Percentiles rank a stretch among this genome's conserved stretches.
These are phyloP conservation scores for Cladosporium phlei DNA, from an alignment of 2,329 filamentous ascomycete genomes.

Conservation along the genomic window DNA sequence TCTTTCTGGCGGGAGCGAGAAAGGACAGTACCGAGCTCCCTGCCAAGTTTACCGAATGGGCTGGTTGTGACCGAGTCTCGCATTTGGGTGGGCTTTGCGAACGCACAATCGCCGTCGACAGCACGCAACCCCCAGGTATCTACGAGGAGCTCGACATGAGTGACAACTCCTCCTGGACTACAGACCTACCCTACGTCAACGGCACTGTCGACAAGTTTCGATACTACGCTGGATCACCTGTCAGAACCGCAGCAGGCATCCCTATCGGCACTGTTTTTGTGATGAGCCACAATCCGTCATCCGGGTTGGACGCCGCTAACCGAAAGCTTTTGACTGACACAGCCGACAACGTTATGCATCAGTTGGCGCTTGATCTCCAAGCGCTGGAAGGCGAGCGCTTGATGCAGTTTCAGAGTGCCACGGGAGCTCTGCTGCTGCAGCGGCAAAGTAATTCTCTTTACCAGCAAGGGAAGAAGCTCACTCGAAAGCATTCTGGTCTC, in stretches of 20 bases:
- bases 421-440: not conserved
- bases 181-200: not conserved
- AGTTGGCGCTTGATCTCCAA: constrained; percentile 2
- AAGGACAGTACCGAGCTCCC: not conserved
- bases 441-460: not conserved
- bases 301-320: not conserved
- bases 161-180: not conserved
- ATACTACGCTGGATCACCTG: not conserved
- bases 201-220: not conserved
- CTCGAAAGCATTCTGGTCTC: not conserved
- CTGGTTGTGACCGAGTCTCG: constrained; percentile 9
- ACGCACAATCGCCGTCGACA: constrained; percentile 1
- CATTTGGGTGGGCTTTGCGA: constrained; percentile 13
- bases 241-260: not conserved
- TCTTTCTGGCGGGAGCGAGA: not conserved
- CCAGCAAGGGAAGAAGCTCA: not conserved
- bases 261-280: not conserved
- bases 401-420: not conserved
- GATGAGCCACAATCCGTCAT: not conserved
- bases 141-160: constrained; percentile 12
- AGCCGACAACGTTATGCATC: not conserved
- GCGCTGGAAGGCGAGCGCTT: constrained; percentile 7
- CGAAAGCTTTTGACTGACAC: not conserved
- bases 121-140: not conserved
- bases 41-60: not conserved